These are phyloP conservation scores for Wickerhamomyces bisporus DNA, from an alignment of 805 yeast species.

Conservation along the genomic window DNA sequence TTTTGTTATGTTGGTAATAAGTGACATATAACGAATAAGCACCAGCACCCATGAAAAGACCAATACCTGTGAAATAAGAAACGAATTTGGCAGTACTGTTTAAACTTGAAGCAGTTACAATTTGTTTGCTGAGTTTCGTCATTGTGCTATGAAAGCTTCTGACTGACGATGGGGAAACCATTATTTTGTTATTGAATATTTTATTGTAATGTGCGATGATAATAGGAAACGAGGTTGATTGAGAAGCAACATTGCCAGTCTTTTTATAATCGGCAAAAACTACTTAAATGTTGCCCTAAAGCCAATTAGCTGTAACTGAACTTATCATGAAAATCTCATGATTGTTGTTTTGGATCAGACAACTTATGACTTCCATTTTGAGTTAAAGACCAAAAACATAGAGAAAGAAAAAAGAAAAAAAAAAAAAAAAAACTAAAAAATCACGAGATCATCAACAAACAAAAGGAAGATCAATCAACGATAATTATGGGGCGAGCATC, in stretches of 20 bases:
- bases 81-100: constrained; percentile 9
- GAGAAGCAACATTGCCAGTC: too few species aligned
- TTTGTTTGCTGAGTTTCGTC: constrained; percentile 16
- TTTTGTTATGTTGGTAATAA: constrained; percentile 23
- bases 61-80: constrained; percentile 17
- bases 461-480: too few species aligned
- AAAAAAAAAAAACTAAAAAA: neutral
- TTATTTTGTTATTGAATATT: too few species aligned
- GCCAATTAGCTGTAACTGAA: too few species aligned
- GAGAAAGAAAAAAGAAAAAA: too few species aligned
- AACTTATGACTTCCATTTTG: too few species aligned
- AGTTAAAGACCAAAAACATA: too few species aligned
- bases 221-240: too few species aligned
- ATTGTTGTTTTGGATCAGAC: neutral
- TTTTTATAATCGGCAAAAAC: too few species aligned
- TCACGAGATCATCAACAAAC: constrained; percentile 1
- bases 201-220: too few species aligned
- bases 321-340: neutral
- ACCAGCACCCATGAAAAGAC: constrained; percentile 15
- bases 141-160: constrained; percentile 21
- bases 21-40: constrained; percentile 15
- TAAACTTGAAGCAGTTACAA: constrained; percentile 10
- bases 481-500: too few species aligned
- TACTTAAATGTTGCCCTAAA: too few species aligned
- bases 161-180: neutral